Evolutionary conservation across 371 early-diverging fungal species (phyloP), one percentile per base, ranked within the genome.

Genomic region (Mortierella polycephala): DNA sequence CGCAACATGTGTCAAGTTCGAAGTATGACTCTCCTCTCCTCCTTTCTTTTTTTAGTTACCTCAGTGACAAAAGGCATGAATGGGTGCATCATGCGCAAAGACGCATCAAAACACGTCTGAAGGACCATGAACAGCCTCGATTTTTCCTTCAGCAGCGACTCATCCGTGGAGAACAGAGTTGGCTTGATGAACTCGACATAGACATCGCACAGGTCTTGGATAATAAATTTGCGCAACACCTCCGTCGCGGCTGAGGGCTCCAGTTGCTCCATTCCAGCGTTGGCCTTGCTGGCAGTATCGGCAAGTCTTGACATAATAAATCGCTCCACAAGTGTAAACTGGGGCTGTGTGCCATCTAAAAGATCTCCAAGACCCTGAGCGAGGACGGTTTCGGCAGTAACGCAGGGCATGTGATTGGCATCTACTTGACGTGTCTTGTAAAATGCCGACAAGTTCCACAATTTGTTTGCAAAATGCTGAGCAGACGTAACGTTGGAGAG

Each of bases 61-160:
- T 99, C 99, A 12, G 99, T 97, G 5, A 99, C 86, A 85, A 97
- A 99, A 12, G 99, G 99, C 97, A 99, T 98, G 76, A 98, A 95
- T 12, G 99, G 99, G 84, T 98, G 98, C 42, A 99, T 83, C 60
- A 98, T 81, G 57, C 93, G 88, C 62, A 99, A 71, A 9, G 95
- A 95, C 20, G 88, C 84, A 51, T 96, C 96, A 81, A 98, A 86
- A 62, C 91, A 94, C 12, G 86, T 90, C 82, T 91, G 94, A 46
- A 92, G 83, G 37, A 89, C 87, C 64, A 47, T 60, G 51, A 59
- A 67, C 20, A 74, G 16, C 37, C 64, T 39, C 14, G 64, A 55
- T 23, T 69, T 61, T 13, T 60, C 42, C 45, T 71, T 60, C 69
- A 86, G 83, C 81, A 86, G 84, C 16, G 76, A 76, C 13, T 69